Conservation (phyloP, 2,329 filamentous ascomycete species). For the Pseudogymnoascus sp. region DNA sequence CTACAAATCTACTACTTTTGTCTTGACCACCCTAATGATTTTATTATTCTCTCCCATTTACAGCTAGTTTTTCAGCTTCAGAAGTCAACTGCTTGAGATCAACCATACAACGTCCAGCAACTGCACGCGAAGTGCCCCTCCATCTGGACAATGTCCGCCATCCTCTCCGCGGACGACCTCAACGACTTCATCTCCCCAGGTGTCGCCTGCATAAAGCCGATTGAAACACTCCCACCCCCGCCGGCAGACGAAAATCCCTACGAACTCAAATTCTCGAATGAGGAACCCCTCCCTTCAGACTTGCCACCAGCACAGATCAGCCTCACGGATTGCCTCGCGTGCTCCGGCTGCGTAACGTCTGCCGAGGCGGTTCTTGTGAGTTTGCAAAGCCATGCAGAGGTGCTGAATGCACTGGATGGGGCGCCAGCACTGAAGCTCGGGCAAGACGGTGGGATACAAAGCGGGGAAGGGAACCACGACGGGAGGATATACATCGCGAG, state of each 20-base stretch:
- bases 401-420: conserved; percentile 72
- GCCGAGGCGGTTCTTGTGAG: conserved; percentile 96
- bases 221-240: conserved; percentile 77
- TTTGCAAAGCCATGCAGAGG: conserved; percentile 87
- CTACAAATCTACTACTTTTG: conserved; percentile 1
- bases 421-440: conserved; percentile 39
- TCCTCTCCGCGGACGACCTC: conserved; percentile 90
- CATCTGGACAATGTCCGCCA: conserved; percentile 71
- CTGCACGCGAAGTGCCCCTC: conserved; percentile 12
- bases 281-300: conserved; percentile 47
- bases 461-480: conserved; percentile 42
- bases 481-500: conserved; percentile 85
- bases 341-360: conserved; percentile 94
- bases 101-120: not conserved
- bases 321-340: conserved; percentile 92
- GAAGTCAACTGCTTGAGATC: not conserved
- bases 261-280: conserved; percentile 91
- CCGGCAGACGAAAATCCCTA: conserved; percentile 46
- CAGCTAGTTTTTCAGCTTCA: not conserved
- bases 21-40: not conserved
- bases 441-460: not conserved
- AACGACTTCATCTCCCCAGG: conserved; percentile 99
- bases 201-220: conserved; percentile 94
- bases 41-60: not conserved
- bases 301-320: conserved; percentile 80